Evolutionary conservation across 805 yeast species (phyloP).

Genomic region (Zygosaccharomyces bailii): DNA sequence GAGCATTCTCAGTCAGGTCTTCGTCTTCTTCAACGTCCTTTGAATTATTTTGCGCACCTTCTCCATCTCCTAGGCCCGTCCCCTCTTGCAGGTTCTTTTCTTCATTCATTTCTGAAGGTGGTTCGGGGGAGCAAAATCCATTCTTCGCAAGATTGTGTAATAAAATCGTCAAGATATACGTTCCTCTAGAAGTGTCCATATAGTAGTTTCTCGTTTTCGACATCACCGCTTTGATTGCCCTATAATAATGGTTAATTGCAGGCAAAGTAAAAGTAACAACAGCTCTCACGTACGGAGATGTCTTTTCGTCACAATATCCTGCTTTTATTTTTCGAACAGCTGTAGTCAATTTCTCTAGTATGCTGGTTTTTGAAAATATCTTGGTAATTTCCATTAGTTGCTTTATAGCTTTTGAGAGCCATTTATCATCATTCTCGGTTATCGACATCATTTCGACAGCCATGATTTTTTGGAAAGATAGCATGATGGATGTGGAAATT

Average conservation of each 20-base stretch:
- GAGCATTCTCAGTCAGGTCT: slow-evolving; percentile 76
- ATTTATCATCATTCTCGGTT: slow-evolving; percentile 56
- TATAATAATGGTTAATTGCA: slow-evolving; percentile 55
- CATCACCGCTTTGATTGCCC: slow-evolving; percentile 45
- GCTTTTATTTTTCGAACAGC: slow-evolving; percentile 38
- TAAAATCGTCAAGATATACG: slow-evolving; percentile 53
- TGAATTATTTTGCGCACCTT: slow-evolving; percentile 75
- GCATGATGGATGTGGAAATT: slow-evolving; percentile 55
- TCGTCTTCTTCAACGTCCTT: slow-evolving; percentile 90
- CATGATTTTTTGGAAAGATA: slow-evolving; percentile 61
- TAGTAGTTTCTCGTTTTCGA: slow-evolving; percentile 48
- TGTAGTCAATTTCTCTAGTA: slow-evolving; percentile 37
- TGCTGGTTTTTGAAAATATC: slow-evolving; percentile 39
- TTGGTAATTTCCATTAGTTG: slow-evolving; percentile 43
- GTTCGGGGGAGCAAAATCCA: slow-evolving; percentile 93
- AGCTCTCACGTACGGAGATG: slow-evolving; percentile 44
- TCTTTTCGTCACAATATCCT: slow-evolving; percentile 38
- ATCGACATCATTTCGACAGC: slow-evolving; percentile 38
- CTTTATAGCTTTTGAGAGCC: slow-evolving; percentile 56
- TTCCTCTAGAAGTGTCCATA: slow-evolving; percentile 53
- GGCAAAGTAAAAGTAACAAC: slow-evolving; percentile 59
- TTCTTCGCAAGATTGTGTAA: slow-evolving; percentile 62
- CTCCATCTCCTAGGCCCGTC: slow-evolving; percentile 90
- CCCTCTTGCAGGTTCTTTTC: slow-evolving; percentile 77
- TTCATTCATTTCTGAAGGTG: slow-evolving; percentile 57